Evolutionary conservation across 2,329 filamentous ascomycete species (phyloP).

Genomic region (Arthrobotrys pseudoclavata): DNA sequence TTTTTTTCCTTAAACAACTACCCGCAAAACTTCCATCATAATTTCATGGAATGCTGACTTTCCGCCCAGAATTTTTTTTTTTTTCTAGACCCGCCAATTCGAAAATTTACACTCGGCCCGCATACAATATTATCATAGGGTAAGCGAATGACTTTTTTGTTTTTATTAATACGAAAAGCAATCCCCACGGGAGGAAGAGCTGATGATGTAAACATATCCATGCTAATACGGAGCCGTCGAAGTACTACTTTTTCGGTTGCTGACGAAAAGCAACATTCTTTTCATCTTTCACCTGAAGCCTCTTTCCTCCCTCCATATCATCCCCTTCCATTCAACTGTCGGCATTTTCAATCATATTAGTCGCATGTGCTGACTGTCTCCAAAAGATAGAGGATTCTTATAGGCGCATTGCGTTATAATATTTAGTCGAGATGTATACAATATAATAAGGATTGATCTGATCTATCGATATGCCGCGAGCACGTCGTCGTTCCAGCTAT

Average conservation of each 20-base stretch:
- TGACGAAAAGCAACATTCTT: slow-evolving; percentile 57
- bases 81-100: neutral
- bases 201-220: slow-evolving; percentile 59
- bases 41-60: neutral
- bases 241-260: slow-evolving; percentile 40
- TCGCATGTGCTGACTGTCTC: slow-evolving; percentile 10
- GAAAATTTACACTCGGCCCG: no score
- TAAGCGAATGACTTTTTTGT: neutral
- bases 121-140: neutral
- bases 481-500: slow-evolving; percentile 48
- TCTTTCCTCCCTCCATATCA: slow-evolving; percentile 5
- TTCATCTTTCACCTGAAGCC: slow-evolving; percentile 60
- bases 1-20: neutral
- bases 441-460: no score
- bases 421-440: neutral
- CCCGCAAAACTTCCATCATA: neutral
- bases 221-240: slow-evolving; percentile 59
- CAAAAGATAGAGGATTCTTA: neutral
- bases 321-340: neutral
- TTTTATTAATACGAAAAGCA: neutral
- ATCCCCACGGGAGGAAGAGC: slow-evolving; percentile 8
- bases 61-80: neutral
- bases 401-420: neutral
- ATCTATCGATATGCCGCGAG: slow-evolving; percentile 43
- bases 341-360: neutral